Base-by-base conservation (phyloP, 331 rosid genomes). In the Telfairia occidentalis region DNA sequence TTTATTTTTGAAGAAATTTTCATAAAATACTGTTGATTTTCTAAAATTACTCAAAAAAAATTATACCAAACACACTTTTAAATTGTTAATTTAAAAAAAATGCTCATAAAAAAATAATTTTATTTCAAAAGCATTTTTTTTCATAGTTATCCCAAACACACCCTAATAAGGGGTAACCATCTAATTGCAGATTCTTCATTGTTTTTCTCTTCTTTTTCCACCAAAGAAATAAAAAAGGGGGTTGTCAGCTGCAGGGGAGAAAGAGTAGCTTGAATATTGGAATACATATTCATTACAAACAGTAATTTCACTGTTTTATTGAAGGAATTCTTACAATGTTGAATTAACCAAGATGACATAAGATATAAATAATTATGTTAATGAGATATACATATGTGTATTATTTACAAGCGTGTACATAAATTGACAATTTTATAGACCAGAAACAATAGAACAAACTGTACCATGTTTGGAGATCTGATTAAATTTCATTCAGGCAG, bases 321-420 rank as follows among this genome's bases (percentile, higher is more conserved):
- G 73, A 59, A 73, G 70, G 60, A 76, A 75, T 81, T 46, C 42
- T 70, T 28, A 70, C 58, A 70, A 28, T 70, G 23, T 28, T 45
- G 58, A 45, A 28, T 28, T 28, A 70, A 46, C 58, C 38, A 45
- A 42, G 75, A 45, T 24, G 58, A 18, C 42, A 45, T 71, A 35
- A 46, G 29, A 70, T 38, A 76, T 34, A 75, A 77, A 78, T 70
- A 82, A 82, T 76, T 78, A 82, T 85, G 72, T 12, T 1, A 58
- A 71, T 70, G 72, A 60, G 37, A 75, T 60, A 19, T 69, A 78
- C 79, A 75, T 19, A 63, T 63, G 26, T 37, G 4, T 54, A n/a
- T 0, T 16, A 85, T 87, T 70, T 86, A 79, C 90, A 83, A n/a
- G 74, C 54, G 85, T 84, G 82, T 90, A 87, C 93, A 82, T 70